Percentiles rank a stretch among this genome's conserved stretches.
Conservation (phyloP, 768 basidiomycete genomes). For the Boletus subparvulus region DNA sequence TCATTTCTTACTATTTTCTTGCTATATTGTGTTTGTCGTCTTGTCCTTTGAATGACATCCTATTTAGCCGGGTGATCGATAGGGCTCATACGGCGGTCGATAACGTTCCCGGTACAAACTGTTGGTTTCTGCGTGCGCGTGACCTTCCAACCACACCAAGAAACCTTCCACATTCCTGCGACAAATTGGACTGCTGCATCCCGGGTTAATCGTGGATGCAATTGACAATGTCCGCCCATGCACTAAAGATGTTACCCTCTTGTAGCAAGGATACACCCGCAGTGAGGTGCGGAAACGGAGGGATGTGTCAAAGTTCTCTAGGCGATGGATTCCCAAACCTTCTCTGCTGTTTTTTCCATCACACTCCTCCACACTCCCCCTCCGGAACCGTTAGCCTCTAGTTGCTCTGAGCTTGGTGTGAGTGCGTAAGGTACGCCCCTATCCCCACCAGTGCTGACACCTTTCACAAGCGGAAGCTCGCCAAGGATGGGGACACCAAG, state of each 20-base stretch:
- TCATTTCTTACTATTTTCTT: background rate
- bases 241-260: background rate
- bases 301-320: background rate
- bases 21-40: background rate
- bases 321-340: constrained; percentile 30
- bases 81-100: too few relatives aligned
- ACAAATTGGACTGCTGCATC: too few relatives aligned
- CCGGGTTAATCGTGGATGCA: background rate
- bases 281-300: background rate
- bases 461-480: constrained; percentile 76
- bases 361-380: constrained; percentile 33
- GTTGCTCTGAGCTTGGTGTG: constrained; percentile 12
- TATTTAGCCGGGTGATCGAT: background rate
- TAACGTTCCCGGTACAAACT: too few relatives aligned
- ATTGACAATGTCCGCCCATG: background rate
- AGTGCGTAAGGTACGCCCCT: constrained; percentile 56
- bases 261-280: background rate
- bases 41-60: background rate
- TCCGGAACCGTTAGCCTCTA: constrained; percentile 23
- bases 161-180: background rate
- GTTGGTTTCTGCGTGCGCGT: too few relatives aligned
- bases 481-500: constrained; percentile 69
- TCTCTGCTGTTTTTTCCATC: constrained; percentile 31
- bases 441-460: constrained; percentile 74
- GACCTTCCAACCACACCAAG: too few relatives aligned